Conservation (phyloP, 2,329 filamentous ascomycete genomes). For the Clarireedia hainanense region DNA sequence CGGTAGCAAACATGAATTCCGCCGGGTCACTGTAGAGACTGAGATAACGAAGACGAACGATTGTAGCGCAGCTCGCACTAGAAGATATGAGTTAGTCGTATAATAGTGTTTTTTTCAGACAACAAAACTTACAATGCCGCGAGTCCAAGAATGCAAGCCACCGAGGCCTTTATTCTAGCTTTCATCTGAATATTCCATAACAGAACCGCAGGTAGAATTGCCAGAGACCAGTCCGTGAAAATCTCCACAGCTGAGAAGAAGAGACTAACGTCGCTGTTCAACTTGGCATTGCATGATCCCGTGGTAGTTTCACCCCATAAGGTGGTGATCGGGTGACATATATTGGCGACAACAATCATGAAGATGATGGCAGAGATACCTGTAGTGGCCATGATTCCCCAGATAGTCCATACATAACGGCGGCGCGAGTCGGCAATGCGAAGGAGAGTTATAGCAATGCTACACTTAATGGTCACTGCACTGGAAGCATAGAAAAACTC, state of each 20-base stretch:
- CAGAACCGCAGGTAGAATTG: constrained; percentile 33
- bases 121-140: constrained; percentile 31
- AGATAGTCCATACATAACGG: constrained; percentile 24
- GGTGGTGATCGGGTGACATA: constrained; percentile 28
- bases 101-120: background rate
- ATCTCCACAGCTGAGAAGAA: constrained; percentile 32
- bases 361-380: constrained; percentile 23
- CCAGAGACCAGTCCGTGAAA: constrained; percentile 34
- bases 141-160: constrained; percentile 26
- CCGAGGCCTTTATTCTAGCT: constrained; percentile 30
- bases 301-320: constrained; percentile 21
- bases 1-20: constrained; percentile 35
- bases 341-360: constrained; percentile 26
- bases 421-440: constrained; percentile 28
- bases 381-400: constrained; percentile 21
- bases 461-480: constrained; percentile 26
- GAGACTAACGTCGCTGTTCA: constrained; percentile 29
- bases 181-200: constrained; percentile 37
- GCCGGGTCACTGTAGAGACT: constrained; percentile 32
- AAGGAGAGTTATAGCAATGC: constrained; percentile 28
- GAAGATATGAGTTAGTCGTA: constrained; percentile 10
- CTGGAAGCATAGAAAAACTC: constrained; percentile 33
- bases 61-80: constrained; percentile 32
- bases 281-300: constrained; percentile 24
- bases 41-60: constrained; percentile 37